Evolutionary conservation across 257 asterid genomes (phyloP), one percentile per base, ranked within the genome.

Genomic region (Solanum pennellii): DNA sequence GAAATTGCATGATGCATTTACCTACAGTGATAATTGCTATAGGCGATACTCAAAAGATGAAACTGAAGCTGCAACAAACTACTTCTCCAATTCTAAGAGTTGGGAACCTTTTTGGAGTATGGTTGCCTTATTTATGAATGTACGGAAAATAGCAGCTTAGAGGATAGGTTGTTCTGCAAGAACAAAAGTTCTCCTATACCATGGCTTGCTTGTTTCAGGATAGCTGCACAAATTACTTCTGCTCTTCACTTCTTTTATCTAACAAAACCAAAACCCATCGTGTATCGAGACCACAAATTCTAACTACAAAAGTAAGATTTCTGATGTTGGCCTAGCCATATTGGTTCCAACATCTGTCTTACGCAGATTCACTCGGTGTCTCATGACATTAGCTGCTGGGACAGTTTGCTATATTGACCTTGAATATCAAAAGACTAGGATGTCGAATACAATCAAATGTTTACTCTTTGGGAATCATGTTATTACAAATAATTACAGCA

Each of bases 341-440:
- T 91, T 97, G 45, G 97, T 97, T 66, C 99, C 99, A 47, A 92
- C 93, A 1, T 49, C 94, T 23, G 86, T 91, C 12, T 97, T 94
- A 1, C 97, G 92, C 73, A 88, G 86, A n/a, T 88, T 90, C 27
- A 95, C 96, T 45, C 95, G 94, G 89, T 93, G 90, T 86, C 94
- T 90, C 90, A 91, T 94, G 96, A 97, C 99, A 23, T 94, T 97
- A 84, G 98, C 99, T 56, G 99, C 96, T 35, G 99, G 98, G 86
- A 97, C 99, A n/a, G 93, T 97, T 83, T 97, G 98, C 89, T 97
- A 97, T 93, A 97, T 97, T 16, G 99, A 97, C 77, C 99, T 98
- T 1, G 98, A 97, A 94, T 95, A 95, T 86, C 99, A 97, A 83
- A 96, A 95, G 79, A 92, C 98, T 2, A 98, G 99, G 66, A 93